Evolutionary conservation across 2,329 filamentous ascomycete species (phyloP).

Genomic region (Cryphonectria radicalis): DNA sequence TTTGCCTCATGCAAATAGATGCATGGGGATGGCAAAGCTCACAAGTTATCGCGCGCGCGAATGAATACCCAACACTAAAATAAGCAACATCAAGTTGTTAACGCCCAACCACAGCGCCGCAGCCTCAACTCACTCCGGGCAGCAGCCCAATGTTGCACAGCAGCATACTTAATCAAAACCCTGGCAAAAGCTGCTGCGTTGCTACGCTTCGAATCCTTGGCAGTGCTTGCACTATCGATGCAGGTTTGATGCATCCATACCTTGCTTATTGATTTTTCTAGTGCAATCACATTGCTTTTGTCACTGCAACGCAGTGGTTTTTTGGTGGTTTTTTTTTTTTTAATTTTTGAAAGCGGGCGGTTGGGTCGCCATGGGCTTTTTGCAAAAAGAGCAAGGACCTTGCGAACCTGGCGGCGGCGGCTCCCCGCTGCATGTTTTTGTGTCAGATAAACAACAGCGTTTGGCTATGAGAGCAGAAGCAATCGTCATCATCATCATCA

Average conservation of each 20-base stretch:
- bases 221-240: background rate
- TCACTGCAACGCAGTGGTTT: background rate
- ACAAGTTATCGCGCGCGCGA: slow-evolving; percentile 18
- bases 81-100: background rate
- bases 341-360: background rate
- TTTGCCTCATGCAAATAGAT: slow-evolving; percentile 17
- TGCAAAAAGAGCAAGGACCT: background rate
- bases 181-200: background rate
- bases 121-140: background rate
- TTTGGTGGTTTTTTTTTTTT: background rate
- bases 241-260: background rate
- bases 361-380: background rate
- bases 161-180: slow-evolving; percentile 4
- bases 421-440: background rate
- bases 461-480: background rate
- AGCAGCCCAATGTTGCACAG: slow-evolving; percentile 17
- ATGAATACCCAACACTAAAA: background rate
- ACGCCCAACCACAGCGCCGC: slow-evolving; percentile 12
- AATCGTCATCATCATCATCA: background rate
- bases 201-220: background rate
- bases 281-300: background rate
- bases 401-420: background rate
- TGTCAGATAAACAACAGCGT: background rate
- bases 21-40: slow-evolving; percentile 14
- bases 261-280: background rate